Conservation (phyloP, 2,329 filamentous ascomycete species). For the Berkeleyomyces basicola region DNA sequence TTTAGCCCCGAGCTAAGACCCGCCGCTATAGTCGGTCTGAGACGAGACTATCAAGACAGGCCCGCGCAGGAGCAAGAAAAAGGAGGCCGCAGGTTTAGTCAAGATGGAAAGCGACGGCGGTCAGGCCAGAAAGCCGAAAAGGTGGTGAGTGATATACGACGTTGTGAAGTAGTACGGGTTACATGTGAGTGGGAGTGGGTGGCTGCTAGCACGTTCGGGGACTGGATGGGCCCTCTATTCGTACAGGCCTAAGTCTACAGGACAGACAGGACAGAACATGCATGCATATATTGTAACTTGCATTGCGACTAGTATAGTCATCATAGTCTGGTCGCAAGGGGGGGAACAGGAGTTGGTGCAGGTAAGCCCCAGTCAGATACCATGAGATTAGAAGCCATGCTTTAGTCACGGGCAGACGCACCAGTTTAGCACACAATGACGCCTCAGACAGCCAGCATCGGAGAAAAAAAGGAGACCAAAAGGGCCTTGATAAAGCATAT, state of each 20-base stretch:
- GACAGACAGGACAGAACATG: neutral
- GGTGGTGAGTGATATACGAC: neutral
- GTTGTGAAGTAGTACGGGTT: neutral
- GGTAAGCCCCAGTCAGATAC: neutral
- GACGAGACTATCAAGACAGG: neutral
- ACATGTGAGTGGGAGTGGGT: neutral
- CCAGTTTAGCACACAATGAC: neutral
- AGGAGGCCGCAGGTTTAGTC: neutral
- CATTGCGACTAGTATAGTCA: neutral
- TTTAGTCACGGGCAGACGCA: neutral
- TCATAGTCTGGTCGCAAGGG: neutral
- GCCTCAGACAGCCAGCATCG: neutral
- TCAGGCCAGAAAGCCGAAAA: neutral
- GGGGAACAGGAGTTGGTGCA: neutral
- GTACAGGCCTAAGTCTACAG: neutral
- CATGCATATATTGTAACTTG: neutral
- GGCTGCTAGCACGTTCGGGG: neutral
- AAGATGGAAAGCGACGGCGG: neutral
- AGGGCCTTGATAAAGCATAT: neutral
- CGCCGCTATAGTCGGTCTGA: neutral
- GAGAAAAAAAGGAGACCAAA: neutral
- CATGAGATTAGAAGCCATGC: neutral
- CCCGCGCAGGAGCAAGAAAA: neutral
- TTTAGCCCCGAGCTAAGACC: neutral
- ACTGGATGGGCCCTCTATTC: neutral